Conservation (phyloP, 108 stramenopile species). For the Skeletonema potamos region DNA sequence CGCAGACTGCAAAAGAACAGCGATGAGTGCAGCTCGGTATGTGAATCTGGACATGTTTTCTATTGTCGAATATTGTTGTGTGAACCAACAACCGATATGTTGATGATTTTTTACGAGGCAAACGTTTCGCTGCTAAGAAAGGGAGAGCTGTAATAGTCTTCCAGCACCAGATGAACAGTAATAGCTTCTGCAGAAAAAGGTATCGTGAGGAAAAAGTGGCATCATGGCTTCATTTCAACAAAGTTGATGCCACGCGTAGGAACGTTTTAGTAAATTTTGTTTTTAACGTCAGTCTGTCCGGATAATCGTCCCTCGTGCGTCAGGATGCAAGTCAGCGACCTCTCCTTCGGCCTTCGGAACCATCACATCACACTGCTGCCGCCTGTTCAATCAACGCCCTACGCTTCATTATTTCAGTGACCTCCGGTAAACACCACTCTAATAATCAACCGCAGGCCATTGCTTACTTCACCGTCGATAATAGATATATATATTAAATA, state of each 20-base stretch:
- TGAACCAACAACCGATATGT: not conserved
- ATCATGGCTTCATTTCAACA: not conserved
- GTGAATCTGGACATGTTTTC: not conserved
- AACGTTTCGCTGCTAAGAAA: not conserved
- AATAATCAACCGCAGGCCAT: not conserved
- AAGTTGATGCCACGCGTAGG: not conserved
- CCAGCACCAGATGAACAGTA: too few species aligned
- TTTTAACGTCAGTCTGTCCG: not conserved
- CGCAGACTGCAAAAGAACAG: not conserved
- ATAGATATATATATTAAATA: not conserved
- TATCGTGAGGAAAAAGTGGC: not conserved
- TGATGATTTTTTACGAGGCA: not conserved
- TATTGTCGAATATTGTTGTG: not conserved
- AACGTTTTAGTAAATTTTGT: not conserved
- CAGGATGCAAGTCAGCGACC: not conserved
- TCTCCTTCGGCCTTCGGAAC: not conserved
- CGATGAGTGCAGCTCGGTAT: not conserved
- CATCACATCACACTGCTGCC: not conserved
- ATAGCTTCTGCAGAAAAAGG: too few species aligned
- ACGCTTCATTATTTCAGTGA: not conserved
- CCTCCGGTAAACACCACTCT: not conserved
- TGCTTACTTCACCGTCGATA: too few species aligned
- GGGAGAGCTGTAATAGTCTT: too few species aligned
- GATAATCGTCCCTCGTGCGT: not conserved
- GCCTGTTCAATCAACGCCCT: not conserved